Base-by-base conservation (phyloP, 441 rosid species). In the Isatis lusitanica region DNA sequence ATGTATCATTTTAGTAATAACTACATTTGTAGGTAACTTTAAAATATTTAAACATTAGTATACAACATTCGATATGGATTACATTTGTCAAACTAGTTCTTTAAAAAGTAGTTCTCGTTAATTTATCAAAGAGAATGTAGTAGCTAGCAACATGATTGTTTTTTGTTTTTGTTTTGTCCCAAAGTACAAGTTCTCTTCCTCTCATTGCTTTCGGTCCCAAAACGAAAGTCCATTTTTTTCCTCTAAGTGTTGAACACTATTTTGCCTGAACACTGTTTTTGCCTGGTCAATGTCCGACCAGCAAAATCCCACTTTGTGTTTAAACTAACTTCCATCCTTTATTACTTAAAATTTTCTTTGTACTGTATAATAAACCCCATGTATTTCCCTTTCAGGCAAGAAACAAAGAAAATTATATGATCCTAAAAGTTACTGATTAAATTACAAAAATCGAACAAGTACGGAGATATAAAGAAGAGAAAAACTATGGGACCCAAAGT, bases 251-350 rank as follows among this genome's bases (percentile, higher is more conserved):
- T 21, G 68, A 74, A 59, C 43, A 50, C 77, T 74, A 66, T 74
- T 74, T 74, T 73, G 60, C 56, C 17, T 8, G n/a, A 56, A 28
- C 18, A 65, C 66, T 57, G 33, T 56, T 64, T 64, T 57, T 65
- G 65, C 57, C 56, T 2, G 55, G 78, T 74, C 78, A 67, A 67
- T 68, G 73, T 66, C 68, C 68, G 55, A 74, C 78, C 73, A 43
- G 55, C 63, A 55, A 39, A 26, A 60, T 66, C 1, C 68, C 73
- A 59, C 68, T 62, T 71, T 58, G 56, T 38, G 13, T 33, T 12
- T 35, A 38, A 44, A 51, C 51, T 42, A 58, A 65, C 66, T 33
- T 52, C 46, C 52, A 52, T 48, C 8, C 48, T 15, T 28, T n/a
- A 13, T 36, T 51, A 7, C 24, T 40, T 17, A 40, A 0, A 31